Base-by-base conservation (phyloP, 345 rosid species). In the Xanthoceras sorbifolium region DNA sequence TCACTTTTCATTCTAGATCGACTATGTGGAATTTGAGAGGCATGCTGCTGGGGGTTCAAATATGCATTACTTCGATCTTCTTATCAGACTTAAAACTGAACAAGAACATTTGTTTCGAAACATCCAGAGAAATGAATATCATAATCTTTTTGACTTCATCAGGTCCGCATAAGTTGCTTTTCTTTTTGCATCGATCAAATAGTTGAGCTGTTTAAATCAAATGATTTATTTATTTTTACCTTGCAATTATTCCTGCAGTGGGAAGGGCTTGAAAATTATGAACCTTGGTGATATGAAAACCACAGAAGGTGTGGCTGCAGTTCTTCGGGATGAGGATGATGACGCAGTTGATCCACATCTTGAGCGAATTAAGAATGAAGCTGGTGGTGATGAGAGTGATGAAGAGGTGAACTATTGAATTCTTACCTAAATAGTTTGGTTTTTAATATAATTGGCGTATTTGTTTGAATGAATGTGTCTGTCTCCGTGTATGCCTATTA, bases 51-150 rank as follows among this genome's bases (percentile, higher is more conserved):
- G 99, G 82, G 97, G 98, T 36, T 92, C 99, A 72, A 96, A 94
- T 80, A 96, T 96, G 99, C 99, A 96, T 78, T 96, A 96, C 86
- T 96, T 96, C 60, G 98, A 96, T 87, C 97, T 96, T 81, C 92
- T 89, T 73, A 87, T 93, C 79, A 93, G 89, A 86, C 85, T 96
- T 46, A 93, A 92, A 85, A 91, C 92, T 26, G 99, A 96, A 80
- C 98, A 96, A 82, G 99, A 96, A 59, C 98, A 96, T 90, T 88
- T 96, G 76, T 96, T 96, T 74, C 88, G 99, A 44, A 96, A 96
- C 75, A 88, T 96, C 74, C 98, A 96, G 88, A 93, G 99, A 82
- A 96, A 92, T 66, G 99, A 96, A 80, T 93, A 96, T 80, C 97
- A 93, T 76, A 90, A 88, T 73, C 97, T 96, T 61, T 96, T 88